Evolutionary conservation across 495 filamentous ascomycete species (phyloP), one percentile per base, ranked within the genome.

Genomic region (Penicillium antarcticum): DNA sequence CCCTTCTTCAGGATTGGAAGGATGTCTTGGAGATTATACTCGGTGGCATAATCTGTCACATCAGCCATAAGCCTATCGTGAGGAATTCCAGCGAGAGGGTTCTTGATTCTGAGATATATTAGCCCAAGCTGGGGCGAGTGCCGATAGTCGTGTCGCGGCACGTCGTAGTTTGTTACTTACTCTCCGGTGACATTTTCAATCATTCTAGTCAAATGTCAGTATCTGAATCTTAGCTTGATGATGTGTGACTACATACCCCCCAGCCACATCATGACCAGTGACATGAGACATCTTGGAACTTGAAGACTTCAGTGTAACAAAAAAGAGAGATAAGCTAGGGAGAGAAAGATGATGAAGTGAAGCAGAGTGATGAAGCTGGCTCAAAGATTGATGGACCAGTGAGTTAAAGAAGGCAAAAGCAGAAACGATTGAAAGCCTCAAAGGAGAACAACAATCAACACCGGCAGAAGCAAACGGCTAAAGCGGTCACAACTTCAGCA

Each of bases 41-140:
- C 67, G 1, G 63, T 48, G 16, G 79, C 78, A 56, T 84, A 87
- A 0, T 63, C 63, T 18, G 80, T 73, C 36, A 86, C 84, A 42
- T 81, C 66, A 9, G 53, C 58, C 62, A 86, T 70, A 5, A 87
- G 75, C 55, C 74, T 56, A 1, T 70, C 61, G 24, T 67, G 67
- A 4, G 82, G 66, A 46, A 87, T 74, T 8, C 79, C 80, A 9
- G 75, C 72, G 5, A 87, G 71, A 9, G 84, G 82, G 61, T 87
- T 87, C 42, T 73, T 65, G 48, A 80, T 81, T 50, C 75, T 80
- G 42, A 13, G 13, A 1, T 29, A 11, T 17, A 16, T 52, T 24
- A 47, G 39, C 24, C 9, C 12, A 9, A n/a, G 8, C 16, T 33
- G 14, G 17, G 10, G 7, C 17, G 1, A 45, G 26, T n/a, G 23